Evolutionary conservation across 169 alveolate genomes (phyloP).

Genomic region (Cyclospora cayetanensis): DNA sequence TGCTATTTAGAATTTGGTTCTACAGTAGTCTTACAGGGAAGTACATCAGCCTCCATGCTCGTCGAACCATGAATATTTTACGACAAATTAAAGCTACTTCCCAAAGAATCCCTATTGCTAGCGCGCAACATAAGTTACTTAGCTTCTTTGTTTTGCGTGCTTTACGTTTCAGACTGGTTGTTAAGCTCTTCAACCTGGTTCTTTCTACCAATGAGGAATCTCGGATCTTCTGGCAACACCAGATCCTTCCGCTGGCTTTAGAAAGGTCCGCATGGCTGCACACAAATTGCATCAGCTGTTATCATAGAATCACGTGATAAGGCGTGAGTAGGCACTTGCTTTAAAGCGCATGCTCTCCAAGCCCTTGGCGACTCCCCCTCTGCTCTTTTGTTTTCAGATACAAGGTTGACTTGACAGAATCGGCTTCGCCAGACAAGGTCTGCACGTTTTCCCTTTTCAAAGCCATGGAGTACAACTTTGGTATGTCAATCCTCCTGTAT

Average conservation of each 20-base stretch:
- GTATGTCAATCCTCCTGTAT: no score
- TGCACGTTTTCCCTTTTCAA: conserved; percentile 69
- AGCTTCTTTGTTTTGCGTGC: neutral
- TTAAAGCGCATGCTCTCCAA: no score
- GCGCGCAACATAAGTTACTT: no score
- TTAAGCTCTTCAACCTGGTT: conserved; percentile 68
- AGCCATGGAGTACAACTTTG: conserved; percentile 70
- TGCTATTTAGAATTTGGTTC: no score
- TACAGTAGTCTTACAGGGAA: no score
- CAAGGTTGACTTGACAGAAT: conserved; percentile 54
- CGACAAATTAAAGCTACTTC: no score
- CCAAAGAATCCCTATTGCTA: no score
- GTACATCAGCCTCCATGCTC: no score
- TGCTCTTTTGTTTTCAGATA: neutral
- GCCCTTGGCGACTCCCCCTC: no score
- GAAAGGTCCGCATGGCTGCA: conserved; percentile 6
- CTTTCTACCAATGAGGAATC: conserved; percentile 59
- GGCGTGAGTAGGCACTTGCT: no score
- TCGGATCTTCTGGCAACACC: conserved; percentile 67
- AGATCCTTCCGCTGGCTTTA: conserved; percentile 67
- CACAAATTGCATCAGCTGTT: neutral
- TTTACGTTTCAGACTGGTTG: conserved; percentile 27
- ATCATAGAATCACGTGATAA: no score
- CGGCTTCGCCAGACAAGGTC: conserved; percentile 58
- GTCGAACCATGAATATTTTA: no score